phyloP scores from a whole-genome alignment of 108 stramenopile species.

The Nitzschia sp. region DNA sequence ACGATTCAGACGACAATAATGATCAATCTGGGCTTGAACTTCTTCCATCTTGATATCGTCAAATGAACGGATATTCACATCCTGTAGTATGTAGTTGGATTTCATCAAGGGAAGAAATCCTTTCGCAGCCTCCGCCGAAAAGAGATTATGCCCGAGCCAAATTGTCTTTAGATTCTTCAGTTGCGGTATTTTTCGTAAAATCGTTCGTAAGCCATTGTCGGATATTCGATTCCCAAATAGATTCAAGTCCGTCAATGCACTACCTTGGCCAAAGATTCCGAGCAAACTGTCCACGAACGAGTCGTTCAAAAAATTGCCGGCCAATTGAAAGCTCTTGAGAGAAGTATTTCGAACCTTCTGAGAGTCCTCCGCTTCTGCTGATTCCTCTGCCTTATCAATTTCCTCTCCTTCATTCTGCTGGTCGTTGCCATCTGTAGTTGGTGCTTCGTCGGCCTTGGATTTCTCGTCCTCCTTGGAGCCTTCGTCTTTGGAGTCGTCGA shows the following conservation, averaged over 20 bases:
- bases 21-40: slow-evolving; percentile 5
- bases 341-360: slow-evolving; percentile 18
- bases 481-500: neutral
- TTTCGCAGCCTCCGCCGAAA: neutral
- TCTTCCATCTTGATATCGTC: slow-evolving; percentile 1
- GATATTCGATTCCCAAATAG: slow-evolving; percentile 36
- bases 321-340: slow-evolving; percentile 22
- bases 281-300: slow-evolving; percentile 20
- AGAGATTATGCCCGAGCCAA: slow-evolving; percentile 25
- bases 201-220: slow-evolving; percentile 8
- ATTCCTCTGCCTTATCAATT: neutral
- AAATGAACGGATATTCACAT: slow-evolving; percentile 3
- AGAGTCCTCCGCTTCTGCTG: neutral
- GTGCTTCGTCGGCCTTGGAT: neutral
- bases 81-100: slow-evolving; percentile 8
- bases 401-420: neutral
- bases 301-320: slow-evolving; percentile 29
- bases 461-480: neutral
- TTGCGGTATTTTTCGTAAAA: slow-evolving; percentile 12
- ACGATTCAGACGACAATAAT: slow-evolving; percentile 16
- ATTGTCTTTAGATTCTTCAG: slow-evolving; percentile 13
- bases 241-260: slow-evolving; percentile 26
- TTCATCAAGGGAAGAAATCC: slow-evolving; percentile 7
- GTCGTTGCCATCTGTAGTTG: too few species aligned
- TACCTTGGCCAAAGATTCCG: slow-evolving; percentile 21